Evolutionary conservation across 192 early-diverging fungal genomes (phyloP).

Genomic region (Funneliformis geosporum): DNA sequence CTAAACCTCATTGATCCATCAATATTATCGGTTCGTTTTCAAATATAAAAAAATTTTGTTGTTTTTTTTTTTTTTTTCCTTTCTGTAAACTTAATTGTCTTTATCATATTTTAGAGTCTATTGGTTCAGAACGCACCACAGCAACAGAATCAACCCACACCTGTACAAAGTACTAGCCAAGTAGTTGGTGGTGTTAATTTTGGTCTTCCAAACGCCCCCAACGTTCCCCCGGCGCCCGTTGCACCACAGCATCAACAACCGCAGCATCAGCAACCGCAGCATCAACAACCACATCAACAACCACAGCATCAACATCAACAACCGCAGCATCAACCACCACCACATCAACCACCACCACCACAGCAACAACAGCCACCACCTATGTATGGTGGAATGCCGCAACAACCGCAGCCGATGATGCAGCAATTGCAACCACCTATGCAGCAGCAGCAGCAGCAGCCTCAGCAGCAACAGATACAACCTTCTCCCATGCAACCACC

Average conservation of each 20-base stretch:
- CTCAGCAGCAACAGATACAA: constrained; percentile 34
- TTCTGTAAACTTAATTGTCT: background rate
- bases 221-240: background rate
- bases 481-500: constrained; percentile 36
- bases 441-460: too few species aligned
- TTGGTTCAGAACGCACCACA: background rate
- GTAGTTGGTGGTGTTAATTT: background rate
- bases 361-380: constrained; percentile 39
- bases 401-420: constrained; percentile 33
- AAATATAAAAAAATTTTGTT: too few species aligned
- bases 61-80: background rate
- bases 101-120: background rate
- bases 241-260: background rate
- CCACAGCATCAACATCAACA: constrained; percentile 26
- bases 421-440: background rate
- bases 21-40: background rate
- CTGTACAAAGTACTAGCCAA: background rate
- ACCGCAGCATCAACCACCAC: background rate
- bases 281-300: constrained; percentile 9
- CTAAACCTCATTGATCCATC: constrained; percentile 51
- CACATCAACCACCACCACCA: constrained; percentile 22
- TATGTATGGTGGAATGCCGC: constrained; percentile 17
- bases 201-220: background rate
- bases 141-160: background rate
- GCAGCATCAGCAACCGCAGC: too few species aligned